phyloP scores from a whole-genome alignment of 2,329 filamentous ascomycete genomes.

The Cladosporium velox region DNA sequence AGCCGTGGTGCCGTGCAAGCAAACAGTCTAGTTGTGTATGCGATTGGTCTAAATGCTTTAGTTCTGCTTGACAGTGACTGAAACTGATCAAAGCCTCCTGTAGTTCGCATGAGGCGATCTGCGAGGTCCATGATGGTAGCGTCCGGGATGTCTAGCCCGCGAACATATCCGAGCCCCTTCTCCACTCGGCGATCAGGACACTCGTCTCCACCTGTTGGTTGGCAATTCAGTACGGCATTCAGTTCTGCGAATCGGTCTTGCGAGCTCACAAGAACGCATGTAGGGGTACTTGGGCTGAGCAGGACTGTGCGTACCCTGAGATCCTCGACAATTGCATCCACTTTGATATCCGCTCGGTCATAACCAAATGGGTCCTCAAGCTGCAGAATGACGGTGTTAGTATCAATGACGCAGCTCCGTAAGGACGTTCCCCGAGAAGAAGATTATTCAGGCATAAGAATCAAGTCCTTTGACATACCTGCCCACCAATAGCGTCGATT shows the following conservation, averaged over 20 bases:
- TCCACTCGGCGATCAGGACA: conserved; percentile 62
- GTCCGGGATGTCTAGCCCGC: background rate
- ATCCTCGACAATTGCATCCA: conserved; percentile 66
- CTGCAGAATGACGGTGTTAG: conserved; percentile 39
- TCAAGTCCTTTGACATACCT: background rate
- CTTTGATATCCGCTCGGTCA: conserved; percentile 67
- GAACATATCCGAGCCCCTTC: conserved; percentile 38
- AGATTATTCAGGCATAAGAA: background rate
- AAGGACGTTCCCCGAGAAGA: too few relatives aligned
- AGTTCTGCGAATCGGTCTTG: background rate
- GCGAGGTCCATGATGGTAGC: background rate
- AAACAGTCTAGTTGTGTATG: background rate
- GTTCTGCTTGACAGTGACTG: background rate
- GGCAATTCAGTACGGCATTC: background rate
- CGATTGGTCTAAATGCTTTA: background rate
- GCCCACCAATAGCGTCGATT: conserved; percentile 16
- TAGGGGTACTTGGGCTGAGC: background rate
- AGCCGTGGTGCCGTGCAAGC: background rate
- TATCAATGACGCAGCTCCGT: too few relatives aligned
- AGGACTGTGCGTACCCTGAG: conserved; percentile 39
- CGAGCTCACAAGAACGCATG: background rate
- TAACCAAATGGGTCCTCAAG: conserved; percentile 68
- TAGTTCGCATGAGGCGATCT: background rate
- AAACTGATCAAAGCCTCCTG: background rate
- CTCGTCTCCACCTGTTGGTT: conserved; percentile 51